Conservation (phyloP, 1,284 basidiomycete species). For the Meira nashicola region DNA sequence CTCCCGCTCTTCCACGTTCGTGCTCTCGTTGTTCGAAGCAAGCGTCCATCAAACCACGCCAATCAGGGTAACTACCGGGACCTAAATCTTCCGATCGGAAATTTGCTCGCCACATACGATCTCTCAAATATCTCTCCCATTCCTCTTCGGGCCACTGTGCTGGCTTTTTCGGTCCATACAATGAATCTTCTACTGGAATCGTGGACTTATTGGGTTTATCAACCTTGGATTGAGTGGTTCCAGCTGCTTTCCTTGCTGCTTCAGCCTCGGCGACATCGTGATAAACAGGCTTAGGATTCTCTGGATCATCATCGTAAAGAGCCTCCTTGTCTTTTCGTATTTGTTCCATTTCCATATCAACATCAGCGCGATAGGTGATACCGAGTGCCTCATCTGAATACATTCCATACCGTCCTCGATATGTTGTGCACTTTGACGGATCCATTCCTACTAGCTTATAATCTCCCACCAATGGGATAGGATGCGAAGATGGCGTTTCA, state of each 20-base stretch:
- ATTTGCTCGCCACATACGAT: constrained; percentile 43
- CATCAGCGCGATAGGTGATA: constrained; percentile 48
- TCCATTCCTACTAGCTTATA: constrained; percentile 45
- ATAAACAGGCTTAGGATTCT: constrained; percentile 42
- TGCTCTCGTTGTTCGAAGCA: constrained; percentile 47
- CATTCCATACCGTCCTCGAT: constrained; percentile 47
- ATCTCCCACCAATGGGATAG: constrained; percentile 47
- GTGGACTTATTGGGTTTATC: not conserved
- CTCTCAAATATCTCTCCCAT: constrained; percentile 47
- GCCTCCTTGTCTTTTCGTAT: constrained; percentile 30
- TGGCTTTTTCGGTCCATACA: constrained; percentile 43
- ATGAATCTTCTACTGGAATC: constrained; percentile 26
- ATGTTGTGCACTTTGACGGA: constrained; percentile 48
- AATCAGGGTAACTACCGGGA: constrained; percentile 44
- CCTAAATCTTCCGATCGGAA: constrained; percentile 42
- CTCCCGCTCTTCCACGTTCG: constrained; percentile 43
- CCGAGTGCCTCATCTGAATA: constrained; percentile 52
- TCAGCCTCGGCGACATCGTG: constrained; percentile 13
- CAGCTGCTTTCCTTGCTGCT: not conserved
- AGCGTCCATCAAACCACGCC: constrained; percentile 49
- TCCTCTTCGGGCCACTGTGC: constrained; percentile 33
- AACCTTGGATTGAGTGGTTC: not conserved
- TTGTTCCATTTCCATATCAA: constrained; percentile 33
- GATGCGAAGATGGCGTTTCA: constrained; percentile 48
- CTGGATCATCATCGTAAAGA: constrained; percentile 47